These are phyloP conservation scores for Ceratonia siliqua DNA, from an alignment of 306 rosid species.

Conservation along the genomic window DNA sequence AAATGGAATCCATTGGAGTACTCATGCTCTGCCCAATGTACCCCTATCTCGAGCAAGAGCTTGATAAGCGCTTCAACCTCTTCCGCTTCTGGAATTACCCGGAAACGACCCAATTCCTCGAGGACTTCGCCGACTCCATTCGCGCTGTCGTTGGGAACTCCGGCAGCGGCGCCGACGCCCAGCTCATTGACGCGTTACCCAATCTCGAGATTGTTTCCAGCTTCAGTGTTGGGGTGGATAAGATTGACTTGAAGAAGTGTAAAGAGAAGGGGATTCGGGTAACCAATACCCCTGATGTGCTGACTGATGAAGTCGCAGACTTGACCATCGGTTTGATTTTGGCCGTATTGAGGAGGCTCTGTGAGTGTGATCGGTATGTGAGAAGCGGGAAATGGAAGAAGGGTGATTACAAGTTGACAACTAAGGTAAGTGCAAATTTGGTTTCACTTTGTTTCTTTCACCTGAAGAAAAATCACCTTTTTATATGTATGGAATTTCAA, in stretches of 20 bases:
- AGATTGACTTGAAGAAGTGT: slow-evolving; percentile 55
- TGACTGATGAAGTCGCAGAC: slow-evolving; percentile 69
- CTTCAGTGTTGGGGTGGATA: slow-evolving; percentile 60
- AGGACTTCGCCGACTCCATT: slow-evolving; percentile 45
- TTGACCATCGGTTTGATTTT: slow-evolving; percentile 51
- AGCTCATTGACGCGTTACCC: slow-evolving; percentile 50
- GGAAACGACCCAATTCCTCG: slow-evolving; percentile 37
- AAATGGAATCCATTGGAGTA: slow-evolving; percentile 44
- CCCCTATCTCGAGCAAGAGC: slow-evolving; percentile 54
- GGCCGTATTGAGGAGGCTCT: slow-evolving; percentile 58
- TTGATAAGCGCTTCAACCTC: slow-evolving; percentile 58
- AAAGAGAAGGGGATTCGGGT: slow-evolving; percentile 64
- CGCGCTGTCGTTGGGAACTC: slow-evolving; percentile 52
- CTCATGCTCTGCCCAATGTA: slow-evolving; percentile 45
- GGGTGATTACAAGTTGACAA: slow-evolving; percentile 50
- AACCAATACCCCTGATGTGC: slow-evolving; percentile 60
- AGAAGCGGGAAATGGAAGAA: slow-evolving; percentile 62
- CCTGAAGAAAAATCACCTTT: not conserved
- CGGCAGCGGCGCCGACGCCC: slow-evolving; percentile 44
- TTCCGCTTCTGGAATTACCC: slow-evolving; percentile 52
- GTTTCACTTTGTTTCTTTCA: not conserved
- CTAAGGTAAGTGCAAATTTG: slow-evolving; percentile 44
- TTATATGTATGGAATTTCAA: not conserved
- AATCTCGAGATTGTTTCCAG: slow-evolving; percentile 55
- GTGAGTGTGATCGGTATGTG: slow-evolving; percentile 55